These are phyloP conservation scores for Eutypella sp. DNA, from an alignment of 2,329 filamentous ascomycete genomes.

Conservation along the genomic window DNA sequence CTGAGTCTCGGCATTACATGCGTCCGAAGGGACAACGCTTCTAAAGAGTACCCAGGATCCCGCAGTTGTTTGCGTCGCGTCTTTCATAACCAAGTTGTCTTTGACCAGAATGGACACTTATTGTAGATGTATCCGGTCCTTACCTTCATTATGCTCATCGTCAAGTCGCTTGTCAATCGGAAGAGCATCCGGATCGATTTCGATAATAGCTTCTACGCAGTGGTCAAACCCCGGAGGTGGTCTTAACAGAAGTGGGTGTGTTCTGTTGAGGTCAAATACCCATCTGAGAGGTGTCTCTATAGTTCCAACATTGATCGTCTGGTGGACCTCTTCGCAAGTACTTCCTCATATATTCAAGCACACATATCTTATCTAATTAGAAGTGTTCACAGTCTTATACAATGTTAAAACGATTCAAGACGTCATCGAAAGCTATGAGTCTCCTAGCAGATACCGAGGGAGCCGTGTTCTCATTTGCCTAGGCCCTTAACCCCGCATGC, in stretches of 20 bases:
- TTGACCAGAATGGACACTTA: slow-evolving; percentile 64
- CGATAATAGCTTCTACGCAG: slow-evolving; percentile 29
- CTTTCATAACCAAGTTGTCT: slow-evolving; percentile 60
- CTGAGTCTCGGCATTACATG: too few relatives aligned
- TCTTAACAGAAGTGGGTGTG: neutral
- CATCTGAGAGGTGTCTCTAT: neutral
- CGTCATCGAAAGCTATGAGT: too few relatives aligned
- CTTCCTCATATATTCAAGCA: too few relatives aligned
- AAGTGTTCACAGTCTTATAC: too few relatives aligned
- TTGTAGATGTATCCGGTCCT: slow-evolving; percentile 44
- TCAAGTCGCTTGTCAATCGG: slow-evolving; percentile 33
- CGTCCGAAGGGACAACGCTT: slow-evolving; percentile 51
- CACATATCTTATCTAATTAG: too few relatives aligned
- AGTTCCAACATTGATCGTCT: neutral
- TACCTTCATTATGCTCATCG: slow-evolving; percentile 15
- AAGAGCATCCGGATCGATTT: slow-evolving; percentile 35
- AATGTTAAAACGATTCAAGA: too few relatives aligned
- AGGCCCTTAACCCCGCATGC: too few relatives aligned
- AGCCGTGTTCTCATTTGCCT: too few relatives aligned
- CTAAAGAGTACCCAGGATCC: slow-evolving; percentile 61
- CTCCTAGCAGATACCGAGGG: too few relatives aligned
- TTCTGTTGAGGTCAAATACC: neutral
- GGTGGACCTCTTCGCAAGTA: too few relatives aligned
- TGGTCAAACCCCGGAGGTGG: slow-evolving; percentile 15
- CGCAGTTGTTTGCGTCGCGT: slow-evolving; percentile 57